Base-by-base conservation (phyloP, 2,329 filamentous ascomycete species). In the Trichoderma harzianum region DNA sequence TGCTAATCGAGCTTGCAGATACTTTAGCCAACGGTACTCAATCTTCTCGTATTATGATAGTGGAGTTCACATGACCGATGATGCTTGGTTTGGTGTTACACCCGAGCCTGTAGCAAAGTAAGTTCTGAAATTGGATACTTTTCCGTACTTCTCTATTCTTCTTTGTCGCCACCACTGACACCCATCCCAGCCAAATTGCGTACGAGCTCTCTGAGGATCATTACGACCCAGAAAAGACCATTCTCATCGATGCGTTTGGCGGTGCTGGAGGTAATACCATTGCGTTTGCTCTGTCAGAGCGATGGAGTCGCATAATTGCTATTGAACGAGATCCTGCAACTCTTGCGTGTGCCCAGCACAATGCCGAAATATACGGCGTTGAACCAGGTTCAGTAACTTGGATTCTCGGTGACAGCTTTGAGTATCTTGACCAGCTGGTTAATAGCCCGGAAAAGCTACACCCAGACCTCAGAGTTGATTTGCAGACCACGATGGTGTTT, bases 1-100 rank as follows among this genome's bases (percentile, higher is more conserved):
- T 34, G 39, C 28, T 8, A 43, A 30, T 66, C 14, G 67, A 18
- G 10, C 36, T 11, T 24, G 30, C 36, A 97, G 94, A 80, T 99
- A 99, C 82, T 99, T 93, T 89, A 87, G 91, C 18, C 95, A 98
- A 78, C 89, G 96, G 72, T 91, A 96, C 80, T 91, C 90, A 67
- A 93, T 99, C 75, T 99, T 97, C 82, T 91, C 91, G 18, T 88
- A 87, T 76, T 99, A 98, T 79, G 92, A 98, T 79, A 88, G 95
- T 72, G 95, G 94, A 70, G 88, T 99, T 75, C 92, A 90, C 85
- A 90, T 99, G 86, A 99, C 97, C 0, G 91, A 97, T 79, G 92
- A 95, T 82, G 92, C 94, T 69, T 99, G 96, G 96, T 99, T 96
- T 80, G 96, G 95, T 70, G 95, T 98, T 8, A 99, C 97, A 0